Base-by-base conservation (phyloP, 2,329 filamentous ascomycete genomes). In the Penicillium janthinellum region DNA sequence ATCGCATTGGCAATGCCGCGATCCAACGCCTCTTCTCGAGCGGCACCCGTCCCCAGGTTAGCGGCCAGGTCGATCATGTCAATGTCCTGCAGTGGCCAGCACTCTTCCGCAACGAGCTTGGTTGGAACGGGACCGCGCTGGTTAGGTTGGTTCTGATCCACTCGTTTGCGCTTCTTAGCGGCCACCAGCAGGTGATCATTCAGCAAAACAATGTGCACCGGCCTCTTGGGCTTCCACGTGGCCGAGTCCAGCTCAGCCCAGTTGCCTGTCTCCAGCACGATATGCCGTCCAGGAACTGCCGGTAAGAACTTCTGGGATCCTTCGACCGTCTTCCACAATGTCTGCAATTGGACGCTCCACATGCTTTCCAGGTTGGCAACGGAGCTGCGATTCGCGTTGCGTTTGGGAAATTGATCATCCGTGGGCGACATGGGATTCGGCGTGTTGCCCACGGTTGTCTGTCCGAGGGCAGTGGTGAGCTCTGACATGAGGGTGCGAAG, bases 211-310 rank as follows among this genome's bases (percentile, higher is more conserved):
- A 99, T 87, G 72, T 96, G 91, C 75, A 98, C 93, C 31, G 92
- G 88, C 44, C 95, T 84, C 64, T 90, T 84, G 4, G 94, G 91
- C 77, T 96, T 97, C 88, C 96, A 98, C 0, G 95, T 99, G 11
- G 95, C 95, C 64, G 95, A 96, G 77, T 99, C 96, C 62, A 99
- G 82, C 78, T 99, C 94, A 60, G 98, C 90, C 95, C 95, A 99
- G 50, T 90, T 86, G 1, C 91, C 90, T 4, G 92, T 96, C 75
- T 98, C 94, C 74, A 96, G 88, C 2, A 98, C 87, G 48, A 99
- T 92, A 73, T 97, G 96, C 41, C 95, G 88, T n/a, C 93, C 94
- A 20, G 90, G 87, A 20, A 92, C 85, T 56, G 93, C 95, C 14
- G 95, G 95, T 11, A 99, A 81, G 71, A 96, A 99, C 75, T 98